Evolutionary conservation across 805 yeast genomes (phyloP).

Genomic region (Lipomyces kockii): DNA sequence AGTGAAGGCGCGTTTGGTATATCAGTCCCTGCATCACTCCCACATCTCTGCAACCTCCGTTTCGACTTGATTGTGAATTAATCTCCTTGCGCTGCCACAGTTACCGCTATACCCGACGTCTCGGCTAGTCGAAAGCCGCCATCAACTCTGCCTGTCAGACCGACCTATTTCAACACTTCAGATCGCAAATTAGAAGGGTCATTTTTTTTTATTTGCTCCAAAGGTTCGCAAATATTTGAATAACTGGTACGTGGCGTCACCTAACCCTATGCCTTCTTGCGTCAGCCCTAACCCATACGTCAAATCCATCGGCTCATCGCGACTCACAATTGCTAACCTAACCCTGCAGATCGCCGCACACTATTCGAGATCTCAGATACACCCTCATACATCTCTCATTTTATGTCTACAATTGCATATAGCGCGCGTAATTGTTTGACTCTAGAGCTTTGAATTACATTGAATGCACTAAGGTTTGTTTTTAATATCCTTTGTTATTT

Average conservation of each 20-base stretch:
- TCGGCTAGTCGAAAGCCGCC: background rate
- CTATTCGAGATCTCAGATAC: background rate
- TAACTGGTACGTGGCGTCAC: background rate
- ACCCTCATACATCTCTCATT: background rate
- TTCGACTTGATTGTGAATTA: background rate
- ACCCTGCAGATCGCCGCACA: constrained; percentile 8
- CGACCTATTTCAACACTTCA: background rate
- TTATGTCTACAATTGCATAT: background rate
- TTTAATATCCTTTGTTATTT: background rate
- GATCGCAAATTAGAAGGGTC: background rate
- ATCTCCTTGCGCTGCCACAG: background rate
- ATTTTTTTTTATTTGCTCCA: background rate
- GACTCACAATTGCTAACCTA: constrained; percentile 7
- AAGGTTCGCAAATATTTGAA: background rate
- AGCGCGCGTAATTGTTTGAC: constrained; percentile 3
- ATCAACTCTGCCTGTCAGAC: no score
- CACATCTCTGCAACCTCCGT: background rate
- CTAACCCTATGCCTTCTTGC: constrained; percentile 1
- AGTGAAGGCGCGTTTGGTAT: background rate
- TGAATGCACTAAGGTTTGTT: background rate
- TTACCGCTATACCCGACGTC: background rate
- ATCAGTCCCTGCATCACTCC: background rate
- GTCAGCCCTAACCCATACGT: constrained; percentile 1
- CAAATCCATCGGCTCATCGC: background rate
- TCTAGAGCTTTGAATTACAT: background rate